These are phyloP conservation scores for Cicer arietinum DNA, from an alignment of 306 rosid genomes.

Conservation along the genomic window DNA sequence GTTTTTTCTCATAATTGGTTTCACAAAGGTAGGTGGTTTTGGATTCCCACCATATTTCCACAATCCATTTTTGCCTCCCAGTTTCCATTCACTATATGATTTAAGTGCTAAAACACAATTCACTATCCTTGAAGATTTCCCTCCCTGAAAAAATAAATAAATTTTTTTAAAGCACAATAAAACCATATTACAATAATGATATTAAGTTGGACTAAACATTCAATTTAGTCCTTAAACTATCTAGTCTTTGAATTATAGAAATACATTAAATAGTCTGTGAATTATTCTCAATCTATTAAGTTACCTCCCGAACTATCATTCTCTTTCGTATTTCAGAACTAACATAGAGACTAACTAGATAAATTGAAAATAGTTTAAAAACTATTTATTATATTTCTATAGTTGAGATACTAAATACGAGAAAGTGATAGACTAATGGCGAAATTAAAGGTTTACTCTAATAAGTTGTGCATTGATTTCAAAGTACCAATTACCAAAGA, in stretches of 20 bases:
- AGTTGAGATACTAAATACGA: too few relatives aligned
- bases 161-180: background rate
- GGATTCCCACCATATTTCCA: conserved; percentile 73
- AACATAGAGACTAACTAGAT: too few relatives aligned
- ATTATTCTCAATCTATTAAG: too few relatives aligned
- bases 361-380: too few relatives aligned
- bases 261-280: too few relatives aligned
- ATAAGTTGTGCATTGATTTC: background rate
- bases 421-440: too few relatives aligned
- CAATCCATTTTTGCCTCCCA: conserved; percentile 66
- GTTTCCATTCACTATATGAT: conserved; percentile 74
- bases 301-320: too few relatives aligned
- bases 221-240: too few relatives aligned
- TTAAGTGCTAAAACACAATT: conserved; percentile 84
- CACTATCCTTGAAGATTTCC: conserved; percentile 79
- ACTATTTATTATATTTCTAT: too few relatives aligned
- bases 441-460: too few relatives aligned
- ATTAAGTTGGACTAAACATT: background rate
- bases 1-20: conserved; percentile 59
- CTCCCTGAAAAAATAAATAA: conserved; percentile 59
- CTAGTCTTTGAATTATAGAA: too few relatives aligned
- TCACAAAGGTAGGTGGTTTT: conserved; percentile 55
- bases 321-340: too few relatives aligned
- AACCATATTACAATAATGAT: background rate
- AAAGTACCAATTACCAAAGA: conserved; percentile 26